Evolutionary conservation across 306 rosid species (phyloP), one percentile per base, ranked within the genome.

Genomic region (Corylus avellana): DNA sequence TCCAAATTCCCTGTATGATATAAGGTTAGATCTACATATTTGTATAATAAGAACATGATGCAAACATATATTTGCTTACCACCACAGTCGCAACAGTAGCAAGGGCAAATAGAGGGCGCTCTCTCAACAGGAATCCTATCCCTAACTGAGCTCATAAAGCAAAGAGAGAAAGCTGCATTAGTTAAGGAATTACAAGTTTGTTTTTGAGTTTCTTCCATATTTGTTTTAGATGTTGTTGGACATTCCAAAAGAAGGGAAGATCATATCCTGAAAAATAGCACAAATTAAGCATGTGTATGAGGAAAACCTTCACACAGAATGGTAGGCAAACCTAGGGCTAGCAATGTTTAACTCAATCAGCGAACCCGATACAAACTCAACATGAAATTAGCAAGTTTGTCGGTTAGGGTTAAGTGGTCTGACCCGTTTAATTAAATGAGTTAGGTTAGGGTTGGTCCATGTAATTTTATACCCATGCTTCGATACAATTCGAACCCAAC

Each of bases 81-180:
- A 88, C 82, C n/a, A 73, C 88, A 57, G 91, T 87, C 64, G 92
- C 91, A 50, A 88, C 92, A 12, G 92, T 90, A 20, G 92, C 88
- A 35, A 88, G 79, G 48, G 92, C 95, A 82, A 85, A 85, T 17
- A 91, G 47, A 22, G 92, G 92, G 51, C 85, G 90, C 80, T 87
- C 91, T 77, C 91, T 87, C 84, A 88, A 80, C 80, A 88, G 76
- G 72, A 89, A 88, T 54, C 95, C 92, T 50, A 91, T 87, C 73
- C 77, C 89, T 46, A 85, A 77, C 95, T 89, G 89, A 69, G 70
- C 63, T 50, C 54, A 61, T 3, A 73, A 66, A 63, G 74, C 51
- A 78, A 67, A 55, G 44, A 81, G 25, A 20, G 66, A 62, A 73
- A 66, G 16, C 42, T 42, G 62, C 53, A 78, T 84, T 72, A 76